Evolutionary conservation across 1,284 basidiomycete species (phyloP).

Genomic region (Coniophora puteana): DNA sequence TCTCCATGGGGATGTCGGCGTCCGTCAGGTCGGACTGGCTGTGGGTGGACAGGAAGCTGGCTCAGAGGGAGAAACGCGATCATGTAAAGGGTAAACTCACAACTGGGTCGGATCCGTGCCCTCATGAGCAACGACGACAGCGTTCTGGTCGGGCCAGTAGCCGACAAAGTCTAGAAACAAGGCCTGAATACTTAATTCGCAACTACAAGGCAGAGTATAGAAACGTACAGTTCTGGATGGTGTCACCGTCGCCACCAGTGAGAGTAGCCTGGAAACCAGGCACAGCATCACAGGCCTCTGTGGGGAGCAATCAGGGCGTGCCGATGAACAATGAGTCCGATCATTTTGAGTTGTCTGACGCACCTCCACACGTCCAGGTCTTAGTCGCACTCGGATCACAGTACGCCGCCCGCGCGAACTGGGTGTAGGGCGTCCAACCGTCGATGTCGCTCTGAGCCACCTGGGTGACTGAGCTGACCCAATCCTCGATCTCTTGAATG

Average conservation of each 20-base stretch:
- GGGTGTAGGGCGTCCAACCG: slow-evolving; percentile 38
- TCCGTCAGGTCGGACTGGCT: slow-evolving; percentile 31
- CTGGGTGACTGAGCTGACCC: slow-evolving; percentile 21
- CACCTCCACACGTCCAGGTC: slow-evolving; percentile 46
- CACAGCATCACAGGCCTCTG: slow-evolving; percentile 32
- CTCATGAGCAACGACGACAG: slow-evolving; percentile 32
- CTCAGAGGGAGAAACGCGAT: neutral
- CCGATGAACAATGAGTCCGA: neutral
- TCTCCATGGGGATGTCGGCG: slow-evolving; percentile 18
- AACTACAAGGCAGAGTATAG: neutral
- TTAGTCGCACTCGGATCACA: slow-evolving; percentile 36
- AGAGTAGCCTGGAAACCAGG: slow-evolving; percentile 33
- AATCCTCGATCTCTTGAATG: slow-evolving; percentile 2
- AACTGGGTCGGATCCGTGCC: slow-evolving; percentile 29
- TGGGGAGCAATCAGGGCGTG: neutral
- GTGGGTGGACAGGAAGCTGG: slow-evolving; percentile 8
- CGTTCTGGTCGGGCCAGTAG: slow-evolving; percentile 23
- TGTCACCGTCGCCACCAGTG: slow-evolving; percentile 34
- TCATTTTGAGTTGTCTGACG: no score
- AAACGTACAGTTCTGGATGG: slow-evolving; percentile 35
- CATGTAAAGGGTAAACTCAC: slow-evolving; percentile 11
- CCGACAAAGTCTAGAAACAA: slow-evolving; percentile 32
- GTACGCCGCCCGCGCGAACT: slow-evolving; percentile 52
- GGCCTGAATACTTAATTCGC: slow-evolving; percentile 2
- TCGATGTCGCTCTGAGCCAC: slow-evolving; percentile 33